A percentile compares a stretch with the other conserved stretches of the same genome.
phyloP scores from a whole-genome alignment of 1,284 basidiomycete genomes.

The Microbotryum lychnidis-dioicae region DNA sequence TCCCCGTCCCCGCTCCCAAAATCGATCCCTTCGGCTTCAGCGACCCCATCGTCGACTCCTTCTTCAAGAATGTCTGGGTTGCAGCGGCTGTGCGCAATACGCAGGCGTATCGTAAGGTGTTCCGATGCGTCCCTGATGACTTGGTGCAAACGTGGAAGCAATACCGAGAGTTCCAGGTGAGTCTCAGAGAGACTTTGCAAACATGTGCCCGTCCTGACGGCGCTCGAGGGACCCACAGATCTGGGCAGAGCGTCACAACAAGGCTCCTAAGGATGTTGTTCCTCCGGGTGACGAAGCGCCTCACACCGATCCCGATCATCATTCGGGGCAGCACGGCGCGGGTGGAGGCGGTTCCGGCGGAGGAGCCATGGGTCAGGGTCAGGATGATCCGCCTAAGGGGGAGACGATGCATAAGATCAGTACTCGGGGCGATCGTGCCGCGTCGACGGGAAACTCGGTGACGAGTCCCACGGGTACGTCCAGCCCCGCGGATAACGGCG shows the following conservation, averaged over 20 bases:
- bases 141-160: slow-evolving; percentile 86
- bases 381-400: slow-evolving; percentile 8
- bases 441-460: not conserved
- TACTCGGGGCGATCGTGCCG: slow-evolving; percentile 2
- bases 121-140: slow-evolving; percentile 85
- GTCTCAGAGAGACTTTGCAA: not conserved
- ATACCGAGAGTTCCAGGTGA: slow-evolving; percentile 65
- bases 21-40: slow-evolving; percentile 71
- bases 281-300: slow-evolving; percentile 35
- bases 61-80: slow-evolving; percentile 84
- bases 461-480: too few relatives aligned
- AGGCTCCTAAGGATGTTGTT: slow-evolving; percentile 38
- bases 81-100: slow-evolving; percentile 56
- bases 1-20: slow-evolving; percentile 59
- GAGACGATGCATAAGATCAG: slow-evolving; percentile 17
- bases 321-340: slow-evolving; percentile 42
- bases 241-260: slow-evolving; percentile 30
- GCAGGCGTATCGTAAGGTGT: slow-evolving; percentile 86
- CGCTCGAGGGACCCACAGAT: slow-evolving; percentile 57
- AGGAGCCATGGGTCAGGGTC: slow-evolving; percentile 39
- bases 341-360: slow-evolving; percentile 43
- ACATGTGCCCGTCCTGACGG: slow-evolving; percentile 23
- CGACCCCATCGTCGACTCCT: slow-evolving; percentile 73
- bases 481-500: slow-evolving; percentile 1
- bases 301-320: slow-evolving; percentile 37